phyloP scores from a whole-genome alignment of 805 yeast genomes.

The Hanseniaspora thailandica region DNA sequence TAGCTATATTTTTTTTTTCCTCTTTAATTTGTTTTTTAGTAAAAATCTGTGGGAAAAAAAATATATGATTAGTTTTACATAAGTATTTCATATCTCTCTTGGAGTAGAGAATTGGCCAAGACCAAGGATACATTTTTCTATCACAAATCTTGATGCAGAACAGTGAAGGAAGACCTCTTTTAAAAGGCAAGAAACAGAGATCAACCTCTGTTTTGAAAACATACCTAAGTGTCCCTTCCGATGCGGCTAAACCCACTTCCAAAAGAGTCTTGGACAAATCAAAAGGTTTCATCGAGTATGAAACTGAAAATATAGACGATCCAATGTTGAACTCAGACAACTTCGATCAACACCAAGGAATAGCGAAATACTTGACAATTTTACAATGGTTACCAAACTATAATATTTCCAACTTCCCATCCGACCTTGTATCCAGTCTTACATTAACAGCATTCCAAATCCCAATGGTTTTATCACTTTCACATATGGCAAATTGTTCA shows the following conservation, averaged over 20 bases:
- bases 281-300: background rate
- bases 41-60: no score
- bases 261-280: background rate
- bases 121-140: background rate
- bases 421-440: conserved; percentile 11
- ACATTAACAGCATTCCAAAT: conserved; percentile 14
- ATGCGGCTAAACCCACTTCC: background rate
- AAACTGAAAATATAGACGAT: background rate
- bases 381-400: conserved; percentile 13
- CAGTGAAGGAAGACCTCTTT: background rate
- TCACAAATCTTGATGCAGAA: background rate
- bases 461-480: conserved; percentile 12
- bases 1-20: no score
- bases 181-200: background rate
- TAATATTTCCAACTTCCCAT: background rate
- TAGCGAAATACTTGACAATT: conserved; percentile 4
- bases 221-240: conserved; percentile 10
- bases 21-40: no score
- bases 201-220: background rate
- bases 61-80: no score
- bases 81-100: no score
- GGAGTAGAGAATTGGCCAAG: no score
- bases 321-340: background rate
- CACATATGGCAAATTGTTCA: conserved; percentile 11
- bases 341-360: background rate